Conservation (phyloP, 164 flowering plant species). For the Kingdonia uniflora region DNA sequence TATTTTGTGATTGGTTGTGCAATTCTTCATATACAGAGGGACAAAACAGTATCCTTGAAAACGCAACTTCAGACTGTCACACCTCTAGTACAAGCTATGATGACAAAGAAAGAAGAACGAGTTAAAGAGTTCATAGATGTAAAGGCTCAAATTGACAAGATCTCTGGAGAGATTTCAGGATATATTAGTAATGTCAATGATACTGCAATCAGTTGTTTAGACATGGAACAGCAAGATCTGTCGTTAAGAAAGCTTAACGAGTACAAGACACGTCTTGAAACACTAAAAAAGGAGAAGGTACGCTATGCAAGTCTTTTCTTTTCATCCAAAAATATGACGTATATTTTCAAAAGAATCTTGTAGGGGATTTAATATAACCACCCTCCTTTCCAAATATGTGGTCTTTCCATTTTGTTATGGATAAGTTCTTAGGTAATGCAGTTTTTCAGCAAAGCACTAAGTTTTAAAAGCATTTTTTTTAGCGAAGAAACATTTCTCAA, state of each 20-base stretch:
- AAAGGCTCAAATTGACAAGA: conserved; percentile 59
- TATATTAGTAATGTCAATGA: conserved; percentile 7
- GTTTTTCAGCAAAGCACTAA: too few relatives aligned
- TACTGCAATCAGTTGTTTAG: conserved; percentile 15
- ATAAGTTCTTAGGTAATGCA: too few relatives aligned
- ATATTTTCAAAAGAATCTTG: too few relatives aligned
- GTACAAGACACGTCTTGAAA: conserved; percentile 44
- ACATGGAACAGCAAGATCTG: conserved; percentile 45
- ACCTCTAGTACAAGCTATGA: conserved; percentile 73
- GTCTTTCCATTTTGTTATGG: too few relatives aligned
- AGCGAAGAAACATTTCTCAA: too few relatives aligned
- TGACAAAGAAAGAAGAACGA: conserved; percentile 58
- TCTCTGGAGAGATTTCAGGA: conserved; percentile 73
- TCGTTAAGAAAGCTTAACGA: conserved; percentile 66
- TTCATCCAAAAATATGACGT: too few relatives aligned
- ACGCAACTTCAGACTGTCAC: conserved; percentile 73
- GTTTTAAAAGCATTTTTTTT: too few relatives aligned
- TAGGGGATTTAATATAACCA: too few relatives aligned
- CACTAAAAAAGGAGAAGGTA: conserved; percentile 85
- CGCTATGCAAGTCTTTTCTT: too few relatives aligned
- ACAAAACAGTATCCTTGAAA: conserved; percentile 60
- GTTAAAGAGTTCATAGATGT: conserved; percentile 58
- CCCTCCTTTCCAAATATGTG: too few relatives aligned
- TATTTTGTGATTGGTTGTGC: too few relatives aligned
- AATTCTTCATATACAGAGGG: conserved; percentile 46